Percentiles rank a stretch among this genome's conserved stretches.
phyloP scores from a whole-genome alignment of 73 alveolate genomes.

The Paramecium sonneborni region DNA sequence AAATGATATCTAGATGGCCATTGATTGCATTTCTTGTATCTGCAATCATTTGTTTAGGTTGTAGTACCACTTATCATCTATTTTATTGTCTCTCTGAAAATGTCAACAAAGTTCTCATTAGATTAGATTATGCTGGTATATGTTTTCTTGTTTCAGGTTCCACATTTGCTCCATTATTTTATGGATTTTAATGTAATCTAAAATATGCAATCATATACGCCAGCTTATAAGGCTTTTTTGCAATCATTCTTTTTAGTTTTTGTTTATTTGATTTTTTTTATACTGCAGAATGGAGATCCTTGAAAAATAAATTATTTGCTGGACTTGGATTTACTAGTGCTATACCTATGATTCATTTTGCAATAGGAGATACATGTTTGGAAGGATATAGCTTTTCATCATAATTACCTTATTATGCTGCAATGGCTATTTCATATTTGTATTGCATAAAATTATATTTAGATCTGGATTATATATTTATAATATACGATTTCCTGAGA shows the following conservation, averaged over 20 bases:
- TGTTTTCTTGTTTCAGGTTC: constrained; percentile 93
- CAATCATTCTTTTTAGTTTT: constrained; percentile 70
- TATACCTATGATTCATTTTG: constrained; percentile 77
- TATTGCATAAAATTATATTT: not conserved
- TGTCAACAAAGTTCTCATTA: constrained; percentile 69
- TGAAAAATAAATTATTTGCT: constrained; percentile 80
- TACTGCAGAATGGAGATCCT: constrained; percentile 77
- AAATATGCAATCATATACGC: constrained; percentile 62
- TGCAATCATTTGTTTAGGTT: constrained; percentile 89
- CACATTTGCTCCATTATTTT: constrained; percentile 89
- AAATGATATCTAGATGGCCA: constrained; percentile 79
- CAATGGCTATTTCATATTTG: constrained; percentile 87
- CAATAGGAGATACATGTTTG: constrained; percentile 48
- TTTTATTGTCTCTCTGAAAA: constrained; percentile 74
- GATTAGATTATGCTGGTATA: constrained; percentile 97
- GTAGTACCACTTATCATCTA: constrained; percentile 85
- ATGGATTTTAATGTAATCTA: constrained; percentile 84
- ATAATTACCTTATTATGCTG: constrained; percentile 67
- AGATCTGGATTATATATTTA: constrained; percentile 80
- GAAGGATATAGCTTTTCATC: constrained; percentile 9
- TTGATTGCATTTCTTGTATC: constrained; percentile 78
- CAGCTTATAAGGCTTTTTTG: constrained; percentile 56
- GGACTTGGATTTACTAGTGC: constrained; percentile 84
- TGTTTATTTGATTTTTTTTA: constrained; percentile 81
- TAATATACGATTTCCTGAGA: constrained; percentile 86